Conservation (phyloP, 805 yeast genomes). For the Yamadazyma ubonensis region DNA sequence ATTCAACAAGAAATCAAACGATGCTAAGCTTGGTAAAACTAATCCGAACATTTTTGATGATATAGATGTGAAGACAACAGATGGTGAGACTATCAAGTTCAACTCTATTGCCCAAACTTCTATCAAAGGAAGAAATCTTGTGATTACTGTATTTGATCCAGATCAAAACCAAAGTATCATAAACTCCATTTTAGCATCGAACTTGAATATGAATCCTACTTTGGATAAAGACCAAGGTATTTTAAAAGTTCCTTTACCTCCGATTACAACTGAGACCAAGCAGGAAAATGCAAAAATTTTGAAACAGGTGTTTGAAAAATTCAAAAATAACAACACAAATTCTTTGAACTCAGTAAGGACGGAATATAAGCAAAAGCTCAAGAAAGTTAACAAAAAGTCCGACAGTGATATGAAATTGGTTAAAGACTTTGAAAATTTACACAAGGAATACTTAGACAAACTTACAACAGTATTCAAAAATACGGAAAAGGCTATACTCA, state of each 20-base stretch:
- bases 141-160: conserved; percentile 88
- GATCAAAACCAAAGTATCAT: conserved; percentile 64
- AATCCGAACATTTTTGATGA: conserved; percentile 66
- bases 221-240: conserved; percentile 59
- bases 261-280: conserved; percentile 68
- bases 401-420: conserved; percentile 54
- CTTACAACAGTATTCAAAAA: conserved; percentile 55
- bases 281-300: conserved; percentile 55
- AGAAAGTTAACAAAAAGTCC: conserved; percentile 51
- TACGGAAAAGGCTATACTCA: conserved; percentile 50
- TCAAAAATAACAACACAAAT: conserved; percentile 51
- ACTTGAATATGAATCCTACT: conserved; percentile 78
- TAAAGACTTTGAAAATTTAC: conserved; percentile 65
- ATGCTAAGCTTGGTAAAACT: conserved; percentile 66
- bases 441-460: conserved; percentile 60
- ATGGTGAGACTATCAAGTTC: conserved; percentile 45
- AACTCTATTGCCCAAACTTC: conserved; percentile 70
- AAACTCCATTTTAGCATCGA: conserved; percentile 66
- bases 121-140: conserved; percentile 63
- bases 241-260: conserved; percentile 71
- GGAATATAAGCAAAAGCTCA: conserved; percentile 54
- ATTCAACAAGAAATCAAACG: conserved; percentile 57
- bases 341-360: conserved; percentile 45
- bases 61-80: conserved; percentile 49
- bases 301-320: conserved; percentile 65